A percentile compares a stretch with the other conserved stretches of the same genome.
Evolutionary conservation across 495 filamentous ascomycete genomes (phyloP).

Genomic region (Xylaria palmicola): DNA sequence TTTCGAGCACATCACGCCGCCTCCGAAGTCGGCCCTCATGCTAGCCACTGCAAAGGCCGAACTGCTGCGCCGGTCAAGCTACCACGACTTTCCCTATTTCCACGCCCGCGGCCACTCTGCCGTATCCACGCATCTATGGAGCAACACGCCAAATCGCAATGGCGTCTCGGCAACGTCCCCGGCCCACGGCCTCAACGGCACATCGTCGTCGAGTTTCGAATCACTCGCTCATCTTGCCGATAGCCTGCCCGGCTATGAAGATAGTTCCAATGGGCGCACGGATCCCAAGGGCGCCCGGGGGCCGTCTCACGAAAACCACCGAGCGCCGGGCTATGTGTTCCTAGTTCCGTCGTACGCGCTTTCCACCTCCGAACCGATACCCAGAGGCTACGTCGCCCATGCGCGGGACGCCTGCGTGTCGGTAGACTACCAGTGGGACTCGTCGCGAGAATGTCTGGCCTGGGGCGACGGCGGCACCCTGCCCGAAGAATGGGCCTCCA

Average conservation of each 20-base stretch:
- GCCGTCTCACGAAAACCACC: constrained; percentile 10
- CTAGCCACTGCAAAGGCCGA: constrained; percentile 83
- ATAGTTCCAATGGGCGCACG: constrained; percentile 18
- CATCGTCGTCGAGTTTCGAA: constrained; percentile 27
- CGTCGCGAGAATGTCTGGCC: constrained; percentile 67
- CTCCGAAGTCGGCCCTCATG: constrained; percentile 82
- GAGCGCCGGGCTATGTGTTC: constrained; percentile 58
- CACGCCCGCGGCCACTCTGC: constrained; percentile 31
- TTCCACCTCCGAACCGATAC: constrained; percentile 75
- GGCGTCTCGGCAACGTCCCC: constrained; percentile 15
- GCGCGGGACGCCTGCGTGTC: constrained; percentile 85
- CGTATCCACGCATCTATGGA: constrained; percentile 41
- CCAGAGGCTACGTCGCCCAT: constrained; percentile 82
- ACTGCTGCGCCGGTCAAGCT: constrained; percentile 68
- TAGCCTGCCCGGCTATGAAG: constrained; percentile 27
- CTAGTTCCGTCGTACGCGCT: constrained; percentile 83
- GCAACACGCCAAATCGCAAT: constrained; percentile 18
- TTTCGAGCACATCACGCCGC: constrained; percentile 86
- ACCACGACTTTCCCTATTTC: constrained; percentile 47
- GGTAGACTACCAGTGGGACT: constrained; percentile 94
- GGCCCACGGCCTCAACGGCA: constrained; percentile 10
- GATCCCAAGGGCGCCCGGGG: constrained; percentile 15
- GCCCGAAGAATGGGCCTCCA: constrained; percentile 90
- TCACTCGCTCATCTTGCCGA: constrained; percentile 22
- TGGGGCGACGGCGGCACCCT: constrained; percentile 88